phyloP scores from a whole-genome alignment of 306 rosid species.

The Oxytropis ochrocephala region DNA sequence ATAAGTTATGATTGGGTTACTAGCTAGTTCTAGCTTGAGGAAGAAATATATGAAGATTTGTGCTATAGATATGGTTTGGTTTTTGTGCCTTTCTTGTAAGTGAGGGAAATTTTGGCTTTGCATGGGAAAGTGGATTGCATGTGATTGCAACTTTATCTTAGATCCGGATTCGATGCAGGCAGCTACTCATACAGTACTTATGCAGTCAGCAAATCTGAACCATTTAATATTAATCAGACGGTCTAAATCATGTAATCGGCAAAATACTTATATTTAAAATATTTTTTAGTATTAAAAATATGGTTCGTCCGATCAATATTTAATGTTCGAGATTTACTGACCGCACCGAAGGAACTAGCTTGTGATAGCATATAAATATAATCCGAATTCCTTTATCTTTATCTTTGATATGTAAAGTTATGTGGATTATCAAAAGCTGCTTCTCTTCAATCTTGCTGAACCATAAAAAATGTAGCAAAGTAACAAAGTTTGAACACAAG shows the following conservation, averaged over 20 bases:
- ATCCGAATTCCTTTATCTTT: constrained; percentile 12
- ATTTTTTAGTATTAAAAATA: no score
- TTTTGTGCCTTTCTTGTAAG: constrained; percentile 85
- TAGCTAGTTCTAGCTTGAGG: constrained; percentile 8
- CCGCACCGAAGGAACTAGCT: no score
- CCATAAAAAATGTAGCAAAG: constrained; percentile 18
- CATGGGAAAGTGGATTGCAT: constrained; percentile 47
- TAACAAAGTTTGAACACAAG: constrained; percentile 37
- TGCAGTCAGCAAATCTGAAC: no score
- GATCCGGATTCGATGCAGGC: no score
- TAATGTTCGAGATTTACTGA: no score
- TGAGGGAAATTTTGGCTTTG: constrained; percentile 90
- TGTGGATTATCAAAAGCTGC: constrained; percentile 58
- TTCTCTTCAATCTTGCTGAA: constrained; percentile 34
- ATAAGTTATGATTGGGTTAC: background rate
- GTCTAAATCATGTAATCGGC: no score
- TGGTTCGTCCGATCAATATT: no score
- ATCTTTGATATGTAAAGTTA: constrained; percentile 30
- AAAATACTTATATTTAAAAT: no score
- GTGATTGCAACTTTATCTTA: constrained; percentile 30
- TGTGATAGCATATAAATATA: no score
- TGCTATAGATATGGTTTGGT: constrained; percentile 32
- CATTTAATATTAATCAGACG: no score
- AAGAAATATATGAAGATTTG: background rate
- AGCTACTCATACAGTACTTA: no score